Evolutionary conservation across 2,329 filamentous ascomycete species (phyloP).

Genomic region (Fusarium buharicum): DNA sequence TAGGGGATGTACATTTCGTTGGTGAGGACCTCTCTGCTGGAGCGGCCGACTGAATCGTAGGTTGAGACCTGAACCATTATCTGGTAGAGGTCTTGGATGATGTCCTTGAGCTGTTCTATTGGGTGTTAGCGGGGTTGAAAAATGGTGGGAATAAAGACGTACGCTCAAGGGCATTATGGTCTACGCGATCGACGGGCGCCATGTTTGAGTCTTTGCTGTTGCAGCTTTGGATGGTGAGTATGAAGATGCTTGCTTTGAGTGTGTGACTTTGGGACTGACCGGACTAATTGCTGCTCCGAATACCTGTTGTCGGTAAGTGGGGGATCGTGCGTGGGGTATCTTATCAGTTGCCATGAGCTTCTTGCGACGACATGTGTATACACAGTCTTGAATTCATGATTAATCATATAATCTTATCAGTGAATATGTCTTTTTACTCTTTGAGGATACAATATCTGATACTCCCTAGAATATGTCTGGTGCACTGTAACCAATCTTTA

Average conservation of each 20-base stretch:
- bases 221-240: conserved; percentile 7
- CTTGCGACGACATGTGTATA: neutral
- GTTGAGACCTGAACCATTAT: conserved; percentile 70
- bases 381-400: neutral
- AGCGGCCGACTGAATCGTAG: conserved; percentile 65
- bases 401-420: neutral
- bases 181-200: conserved; percentile 55
- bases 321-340: conserved; percentile 15
- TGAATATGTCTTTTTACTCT: neutral
- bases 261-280: neutral
- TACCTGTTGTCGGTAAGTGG: conserved; percentile 25
- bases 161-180: conserved; percentile 56
- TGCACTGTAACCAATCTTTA: too few relatives aligned
- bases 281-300: conserved; percentile 32
- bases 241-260: conserved; percentile 14
- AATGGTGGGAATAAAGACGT: conserved; percentile 7
- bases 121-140: conserved; percentile 18
- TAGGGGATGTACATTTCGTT: conserved; percentile 57
- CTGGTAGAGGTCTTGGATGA: conserved; percentile 72
- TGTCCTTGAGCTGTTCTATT: conserved; percentile 67
- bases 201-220: conserved; percentile 42
- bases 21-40: conserved; percentile 66
- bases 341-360: conserved; percentile 16
- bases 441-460: too few relatives aligned
- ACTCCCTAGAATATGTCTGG: too few relatives aligned